Evolutionary conservation across 2,329 filamentous ascomycete species (phyloP), one percentile per base, ranked within the genome.

Genomic region (Pestalotiopsis sp.): DNA sequence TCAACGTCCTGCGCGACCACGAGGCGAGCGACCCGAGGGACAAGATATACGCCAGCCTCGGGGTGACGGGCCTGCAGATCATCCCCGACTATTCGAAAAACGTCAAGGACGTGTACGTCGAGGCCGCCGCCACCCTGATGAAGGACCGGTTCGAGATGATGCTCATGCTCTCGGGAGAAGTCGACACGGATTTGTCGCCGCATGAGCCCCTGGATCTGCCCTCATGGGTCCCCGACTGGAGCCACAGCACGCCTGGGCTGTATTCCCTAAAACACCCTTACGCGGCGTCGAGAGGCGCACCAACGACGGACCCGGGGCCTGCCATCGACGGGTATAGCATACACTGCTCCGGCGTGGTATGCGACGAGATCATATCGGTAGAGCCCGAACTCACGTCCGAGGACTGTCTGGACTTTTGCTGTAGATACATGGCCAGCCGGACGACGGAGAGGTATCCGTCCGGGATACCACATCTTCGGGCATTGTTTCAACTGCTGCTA

Each of bases 21-120:
- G 59, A 62, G 17, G 27, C 59, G 36, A 62, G 25, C n/a, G 59
- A 62, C 59, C 59, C 59, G 13, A 36, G 59, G 12, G 59, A 62
- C 31, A 62, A 62, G 59, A 36, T 62, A 4, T 62, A 62, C 17
- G 59, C 25, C 36, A 38, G 59, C 20, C 59, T 62, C 20, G 59
- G 27, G 7, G 31, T 62, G n/a, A 62, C 59, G n/a, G 27, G 31
- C 27, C 17, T 62, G 59, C n/a, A 62, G 14, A 62, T 62, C n/a
- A 39, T 36, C 25, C 59, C 59, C 59, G 59, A 62, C 59, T 62
- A 62, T 39, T 62, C 59, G 27, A 62, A 62, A 38, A 62, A 39
- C 20, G 59, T 62, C 17, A 62, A 62, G 59, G 59, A 62, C 36
- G 59, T 62, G 13, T 62, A 62, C 31, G n/a, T 62, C 36, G 59